Evolutionary conservation across 208 protist species (phyloP).

Genomic region (Angomonas ambiguus): DNA sequence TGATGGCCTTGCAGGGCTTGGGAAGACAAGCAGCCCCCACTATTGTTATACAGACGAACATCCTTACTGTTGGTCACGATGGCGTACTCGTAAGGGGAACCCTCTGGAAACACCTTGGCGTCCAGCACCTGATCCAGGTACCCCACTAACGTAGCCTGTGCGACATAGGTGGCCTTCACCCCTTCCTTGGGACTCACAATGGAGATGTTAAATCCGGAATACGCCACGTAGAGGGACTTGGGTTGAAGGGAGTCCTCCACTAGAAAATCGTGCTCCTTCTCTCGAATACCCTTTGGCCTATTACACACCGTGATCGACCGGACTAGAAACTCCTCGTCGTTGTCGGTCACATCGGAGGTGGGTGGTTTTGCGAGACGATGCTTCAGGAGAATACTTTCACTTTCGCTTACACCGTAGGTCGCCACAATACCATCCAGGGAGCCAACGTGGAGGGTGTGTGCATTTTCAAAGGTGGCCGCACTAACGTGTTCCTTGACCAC

Average conservation of each 20-base stretch:
- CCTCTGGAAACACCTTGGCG: constrained; percentile 54
- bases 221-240: constrained; percentile 50
- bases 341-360: constrained; percentile 32
- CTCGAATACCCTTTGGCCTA: constrained; percentile 42
- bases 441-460: constrained; percentile 55
- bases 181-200: constrained; percentile 16
- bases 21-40: constrained; percentile 60
- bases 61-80: constrained; percentile 87
- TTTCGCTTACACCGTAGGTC: constrained; percentile 62
- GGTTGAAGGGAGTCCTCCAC: constrained; percentile 7
- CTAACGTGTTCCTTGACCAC: constrained; percentile 79
- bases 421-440: constrained; percentile 65
- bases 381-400: constrained; percentile 30
- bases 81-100: constrained; percentile 35
- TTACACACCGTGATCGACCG: constrained; percentile 47
- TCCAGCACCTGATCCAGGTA: constrained; percentile 88
- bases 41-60: constrained; percentile 59
- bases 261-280: constrained; percentile 18
- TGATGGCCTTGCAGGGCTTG: constrained; percentile 65
- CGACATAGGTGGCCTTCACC: constrained; percentile 23
- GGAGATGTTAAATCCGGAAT: constrained; percentile 76
- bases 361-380: constrained; percentile 43
- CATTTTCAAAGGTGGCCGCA: constrained; percentile 51
- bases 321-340: constrained; percentile 55
- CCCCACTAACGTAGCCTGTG: constrained; percentile 52